These are phyloP conservation scores for Endothia cerciana DNA, from an alignment of 2,329 filamentous ascomycete genomes.

Conservation along the genomic window DNA sequence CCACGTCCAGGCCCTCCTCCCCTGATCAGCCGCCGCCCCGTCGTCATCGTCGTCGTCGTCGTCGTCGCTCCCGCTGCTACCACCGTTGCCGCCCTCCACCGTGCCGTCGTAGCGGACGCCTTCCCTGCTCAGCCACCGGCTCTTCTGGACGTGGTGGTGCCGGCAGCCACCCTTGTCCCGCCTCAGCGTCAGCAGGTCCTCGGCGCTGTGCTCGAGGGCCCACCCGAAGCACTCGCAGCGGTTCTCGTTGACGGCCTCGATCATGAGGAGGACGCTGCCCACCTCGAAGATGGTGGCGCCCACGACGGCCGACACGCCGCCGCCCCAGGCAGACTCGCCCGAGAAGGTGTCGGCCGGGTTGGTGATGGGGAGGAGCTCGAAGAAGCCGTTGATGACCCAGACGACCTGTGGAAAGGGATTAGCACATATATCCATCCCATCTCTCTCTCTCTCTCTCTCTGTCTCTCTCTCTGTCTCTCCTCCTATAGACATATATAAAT, in stretches of 20 bases:
- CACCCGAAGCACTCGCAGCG: conserved; percentile 69
- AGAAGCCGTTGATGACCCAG: conserved; percentile 66
- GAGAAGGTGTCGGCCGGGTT: conserved; percentile 57
- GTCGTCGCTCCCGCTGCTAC: neutral
- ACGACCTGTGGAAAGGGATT: conserved; percentile 37
- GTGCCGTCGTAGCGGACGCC: neutral
- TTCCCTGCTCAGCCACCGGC: conserved; percentile 14
- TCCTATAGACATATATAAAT: no score
- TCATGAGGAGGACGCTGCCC: conserved; percentile 64
- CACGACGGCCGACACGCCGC: conserved; percentile 67
- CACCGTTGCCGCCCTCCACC: neutral
- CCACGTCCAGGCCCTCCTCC: conserved; percentile 58
- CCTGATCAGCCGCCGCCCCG: neutral
- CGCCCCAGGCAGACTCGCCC: conserved; percentile 56
- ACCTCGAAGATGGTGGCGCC: conserved; percentile 70
- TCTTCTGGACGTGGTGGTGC: conserved; percentile 31
- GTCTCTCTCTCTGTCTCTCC: neutral
- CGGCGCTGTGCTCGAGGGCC: conserved; percentile 56
- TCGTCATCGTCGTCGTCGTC: neutral
- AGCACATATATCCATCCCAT: neutral
- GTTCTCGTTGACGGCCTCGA: conserved; percentile 73
- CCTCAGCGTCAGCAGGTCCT: conserved; percentile 12
- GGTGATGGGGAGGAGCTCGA: conserved; percentile 63
- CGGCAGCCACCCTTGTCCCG: conserved; percentile 23
- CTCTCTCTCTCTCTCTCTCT: neutral